These are phyloP conservation scores for Pyrus betulifolia DNA, from an alignment of 306 rosid genomes.

Conservation along the genomic window DNA sequence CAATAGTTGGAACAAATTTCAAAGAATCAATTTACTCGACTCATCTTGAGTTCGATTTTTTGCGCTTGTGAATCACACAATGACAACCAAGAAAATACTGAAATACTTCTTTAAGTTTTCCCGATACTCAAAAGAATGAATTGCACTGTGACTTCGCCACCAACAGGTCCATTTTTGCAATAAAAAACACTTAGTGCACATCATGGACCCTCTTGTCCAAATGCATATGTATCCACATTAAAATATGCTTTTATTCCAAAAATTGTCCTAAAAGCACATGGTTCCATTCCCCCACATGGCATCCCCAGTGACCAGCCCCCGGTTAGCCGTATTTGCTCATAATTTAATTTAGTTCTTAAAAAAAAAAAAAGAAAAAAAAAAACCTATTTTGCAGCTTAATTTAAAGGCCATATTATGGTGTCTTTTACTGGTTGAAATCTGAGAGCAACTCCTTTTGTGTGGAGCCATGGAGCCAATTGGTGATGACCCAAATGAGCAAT, in stretches of 20 bases:
- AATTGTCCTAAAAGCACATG: slow-evolving; percentile 24
- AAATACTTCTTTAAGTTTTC: too few relatives aligned
- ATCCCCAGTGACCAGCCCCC: slow-evolving; percentile 26
- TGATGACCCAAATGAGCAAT: slow-evolving; percentile 11
- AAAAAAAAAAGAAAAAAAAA: background rate
- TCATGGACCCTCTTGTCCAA: slow-evolving; percentile 10
- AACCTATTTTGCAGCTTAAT: background rate
- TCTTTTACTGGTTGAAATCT: background rate
- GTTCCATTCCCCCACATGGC: slow-evolving; percentile 45
- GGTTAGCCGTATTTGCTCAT: slow-evolving; percentile 9
- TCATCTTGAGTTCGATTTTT: too few relatives aligned
- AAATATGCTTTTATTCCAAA: slow-evolving; percentile 17
- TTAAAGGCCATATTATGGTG: background rate
- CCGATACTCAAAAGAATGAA: too few relatives aligned
- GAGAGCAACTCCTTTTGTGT: background rate
- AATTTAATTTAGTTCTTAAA: background rate
- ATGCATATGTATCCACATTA: background rate
- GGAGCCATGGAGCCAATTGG: slow-evolving; percentile 42
- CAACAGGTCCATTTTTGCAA: too few relatives aligned
- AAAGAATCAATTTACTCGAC: too few relatives aligned
- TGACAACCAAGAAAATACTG: accelerated
- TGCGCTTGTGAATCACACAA: accelerated
- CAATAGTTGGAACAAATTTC: too few relatives aligned
- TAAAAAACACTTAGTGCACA: background rate
- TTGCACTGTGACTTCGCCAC: too few relatives aligned